A percentile compares a stretch with the other conserved stretches of the same genome.
Evolutionary conservation across 2,329 filamentous ascomycete genomes (phyloP).

Genomic region (Penicillium sp.): DNA sequence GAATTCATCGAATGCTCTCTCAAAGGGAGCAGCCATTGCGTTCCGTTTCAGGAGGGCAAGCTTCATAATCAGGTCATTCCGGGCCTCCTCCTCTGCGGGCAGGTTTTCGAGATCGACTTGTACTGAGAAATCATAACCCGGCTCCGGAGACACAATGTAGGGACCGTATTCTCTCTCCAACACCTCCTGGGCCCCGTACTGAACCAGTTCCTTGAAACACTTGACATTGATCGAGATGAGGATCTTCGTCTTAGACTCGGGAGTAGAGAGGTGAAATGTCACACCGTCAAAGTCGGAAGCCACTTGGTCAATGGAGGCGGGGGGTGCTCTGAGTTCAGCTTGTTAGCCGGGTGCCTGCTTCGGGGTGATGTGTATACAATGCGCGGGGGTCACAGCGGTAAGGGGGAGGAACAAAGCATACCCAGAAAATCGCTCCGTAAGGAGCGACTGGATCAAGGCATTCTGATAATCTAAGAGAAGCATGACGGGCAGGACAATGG

Average conservation of each 20-base stretch:
- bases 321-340: slow-evolving; percentile 63
- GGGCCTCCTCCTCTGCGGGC: slow-evolving; percentile 77
- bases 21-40: slow-evolving; percentile 97
- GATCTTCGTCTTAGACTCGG: slow-evolving; percentile 89
- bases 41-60: slow-evolving; percentile 95
- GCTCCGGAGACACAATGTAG: slow-evolving; percentile 83
- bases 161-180: slow-evolving; percentile 91
- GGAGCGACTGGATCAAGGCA: slow-evolving; percentile 90
- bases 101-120: slow-evolving; percentile 83
- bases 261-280: slow-evolving; percentile 96
- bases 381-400: slow-evolving; percentile 16
- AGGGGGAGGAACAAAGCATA: slow-evolving; percentile 40
- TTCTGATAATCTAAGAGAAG: slow-evolving; percentile 99
- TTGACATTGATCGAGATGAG: slow-evolving; percentile 91
- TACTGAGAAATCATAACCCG: slow-evolving; percentile 94
- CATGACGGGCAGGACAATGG: slow-evolving; percentile 50
- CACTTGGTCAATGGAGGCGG: slow-evolving; percentile 91
- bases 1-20: slow-evolving; percentile 93
- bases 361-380: slow-evolving; percentile 33
- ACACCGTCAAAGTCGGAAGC: slow-evolving; percentile 99
- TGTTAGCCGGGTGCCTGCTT: slow-evolving; percentile 39
- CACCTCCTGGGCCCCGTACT: slow-evolving; percentile 88
- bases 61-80: slow-evolving; percentile 80
- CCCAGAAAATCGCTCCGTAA: slow-evolving; percentile 92
- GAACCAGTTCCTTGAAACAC: slow-evolving; percentile 87